Base-by-base conservation (phyloP, 176 grass and related monocot genomes). In the Bromus sterilis region DNA sequence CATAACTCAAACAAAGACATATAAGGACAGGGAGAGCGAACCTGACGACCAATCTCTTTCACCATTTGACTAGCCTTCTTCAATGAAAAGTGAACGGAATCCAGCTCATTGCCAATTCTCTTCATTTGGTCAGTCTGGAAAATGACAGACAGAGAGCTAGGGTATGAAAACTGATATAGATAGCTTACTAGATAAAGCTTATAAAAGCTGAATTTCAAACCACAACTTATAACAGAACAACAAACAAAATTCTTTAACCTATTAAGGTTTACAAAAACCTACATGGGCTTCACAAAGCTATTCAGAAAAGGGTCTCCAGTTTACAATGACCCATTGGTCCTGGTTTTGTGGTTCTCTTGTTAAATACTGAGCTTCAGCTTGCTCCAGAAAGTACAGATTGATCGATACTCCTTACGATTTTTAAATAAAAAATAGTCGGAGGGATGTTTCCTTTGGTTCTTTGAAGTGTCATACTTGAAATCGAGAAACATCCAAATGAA, bases 11-110 rank as follows among this genome's bases (percentile, higher is more conserved):
- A 32, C 11, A 21, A 78, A 78, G 56, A 43, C 37, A 65, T 55
- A 44, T 11, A 71, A 1, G 61, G 12, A 63, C 6, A 57, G 39
- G 30, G 34, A 55, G 26, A 82, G 48, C 77, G 15, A 65, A 91
- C 83, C 91, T 92, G 86, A n/a, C 87, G 87, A 70, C 90, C 86
- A 64, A 92, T 86, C 65, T 92, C 90, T 63, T 92, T 92, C 60
- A 86, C 90, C 86, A 89, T 82, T 72, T 89, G 83, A 71, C 83
- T 89, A 77, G 87, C 90, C 56, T 89, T 92, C 80, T 92, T 92
- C 32, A 92, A 60, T 14, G 90, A 92, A 37, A 92, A 92, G 33
- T 92, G 90, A 76, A 89, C 84, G 15, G 90, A 86, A 59, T 92
- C 90, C 25, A 92, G 80, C 70, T 92, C 90, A 79, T 89, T 78